These are phyloP conservation scores for Kluyveromyces aestuarii DNA, from an alignment of 805 yeast genomes.

Conservation along the genomic window DNA sequence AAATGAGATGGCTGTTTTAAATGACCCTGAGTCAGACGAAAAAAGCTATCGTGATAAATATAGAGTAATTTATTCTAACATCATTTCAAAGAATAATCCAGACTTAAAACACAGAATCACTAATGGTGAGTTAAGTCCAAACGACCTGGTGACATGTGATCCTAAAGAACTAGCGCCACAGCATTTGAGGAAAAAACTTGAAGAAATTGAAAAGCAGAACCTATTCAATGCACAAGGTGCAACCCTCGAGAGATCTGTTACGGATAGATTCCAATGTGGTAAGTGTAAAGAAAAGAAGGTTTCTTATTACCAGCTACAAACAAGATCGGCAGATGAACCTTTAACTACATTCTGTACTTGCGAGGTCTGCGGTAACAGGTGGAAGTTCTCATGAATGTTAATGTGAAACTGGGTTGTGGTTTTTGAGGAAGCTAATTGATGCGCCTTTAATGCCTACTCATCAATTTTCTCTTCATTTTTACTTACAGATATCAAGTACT, in stretches of 20 bases:
- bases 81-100: slow-evolving; percentile 85
- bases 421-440: no score
- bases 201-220: slow-evolving; percentile 77
- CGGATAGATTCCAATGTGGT: slow-evolving; percentile 95
- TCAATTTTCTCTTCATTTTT: no score
- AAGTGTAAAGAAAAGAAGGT: slow-evolving; percentile 97
- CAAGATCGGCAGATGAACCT: slow-evolving; percentile 98
- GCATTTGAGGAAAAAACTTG: slow-evolving; percentile 74
- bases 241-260: slow-evolving; percentile 87
- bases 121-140: slow-evolving; percentile 56
- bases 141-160: slow-evolving; percentile 64
- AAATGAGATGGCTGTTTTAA: slow-evolving; percentile 52
- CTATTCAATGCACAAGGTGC: slow-evolving; percentile 97
- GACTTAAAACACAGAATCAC: slow-evolving; percentile 64
- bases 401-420: no score
- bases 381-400: slow-evolving; percentile 73
- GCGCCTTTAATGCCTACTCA: no score
- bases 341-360: slow-evolving; percentile 97
- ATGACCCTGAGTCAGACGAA: slow-evolving; percentile 42
- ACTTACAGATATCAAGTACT: background rate
- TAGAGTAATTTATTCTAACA: slow-evolving; percentile 78
- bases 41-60: slow-evolving; percentile 67
- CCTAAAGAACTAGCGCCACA: slow-evolving; percentile 97
- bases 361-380: slow-evolving; percentile 93
- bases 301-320: slow-evolving; percentile 94